A percentile compares a stretch with the other conserved stretches of the same genome.
These are phyloP conservation scores for Stylonectria norvegica DNA, from an alignment of 2,329 filamentous ascomycete species.

Conservation along the genomic window DNA sequence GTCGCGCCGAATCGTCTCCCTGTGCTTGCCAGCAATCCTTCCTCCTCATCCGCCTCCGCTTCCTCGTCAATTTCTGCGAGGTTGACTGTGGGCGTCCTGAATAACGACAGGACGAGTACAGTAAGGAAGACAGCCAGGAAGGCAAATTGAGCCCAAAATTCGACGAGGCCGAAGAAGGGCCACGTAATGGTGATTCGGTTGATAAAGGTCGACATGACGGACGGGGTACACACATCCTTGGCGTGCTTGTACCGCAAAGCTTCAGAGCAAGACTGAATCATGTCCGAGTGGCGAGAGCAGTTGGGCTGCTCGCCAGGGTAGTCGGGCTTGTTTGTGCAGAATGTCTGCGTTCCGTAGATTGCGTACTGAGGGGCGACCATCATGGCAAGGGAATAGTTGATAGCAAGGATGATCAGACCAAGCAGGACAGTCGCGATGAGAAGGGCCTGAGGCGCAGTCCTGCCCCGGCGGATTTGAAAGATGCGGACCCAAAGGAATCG, in stretches of 20 bases:
- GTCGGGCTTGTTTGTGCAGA: constrained; percentile 70
- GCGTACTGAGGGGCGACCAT: constrained; percentile 94
- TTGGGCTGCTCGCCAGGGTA: constrained; percentile 66
- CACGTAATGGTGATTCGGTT: constrained; percentile 92
- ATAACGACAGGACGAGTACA: constrained; percentile 73
- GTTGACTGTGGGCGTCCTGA: constrained; percentile 76
- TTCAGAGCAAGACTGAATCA: constrained; percentile 81
- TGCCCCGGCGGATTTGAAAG: constrained; percentile 84
- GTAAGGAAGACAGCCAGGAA: constrained; percentile 83
- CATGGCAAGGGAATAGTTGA: constrained; percentile 92
- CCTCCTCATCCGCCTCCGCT: constrained; percentile 87
- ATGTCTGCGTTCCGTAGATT: constrained; percentile 90
- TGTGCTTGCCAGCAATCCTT: constrained; percentile 82
- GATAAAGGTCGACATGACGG: constrained; percentile 85
- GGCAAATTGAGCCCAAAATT: constrained; percentile 94
- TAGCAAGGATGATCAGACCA: constrained; percentile 81
- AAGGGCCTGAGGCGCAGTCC: constrained; percentile 87
- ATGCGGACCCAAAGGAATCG: constrained; percentile 94
- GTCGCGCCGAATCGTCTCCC: constrained; percentile 78
- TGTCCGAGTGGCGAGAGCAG: constrained; percentile 66
- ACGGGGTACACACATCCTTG: constrained; percentile 81
- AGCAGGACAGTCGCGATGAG: constrained; percentile 88
- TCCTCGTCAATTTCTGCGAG: constrained; percentile 80
- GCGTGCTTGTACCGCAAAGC: constrained; percentile 66
- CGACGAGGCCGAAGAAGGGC: constrained; percentile 87